A percentile compares a stretch with the other conserved stretches of the same genome.
These are phyloP conservation scores for Alternaria viburni DNA, from an alignment of 2,329 filamentous ascomycete species.

Conservation along the genomic window DNA sequence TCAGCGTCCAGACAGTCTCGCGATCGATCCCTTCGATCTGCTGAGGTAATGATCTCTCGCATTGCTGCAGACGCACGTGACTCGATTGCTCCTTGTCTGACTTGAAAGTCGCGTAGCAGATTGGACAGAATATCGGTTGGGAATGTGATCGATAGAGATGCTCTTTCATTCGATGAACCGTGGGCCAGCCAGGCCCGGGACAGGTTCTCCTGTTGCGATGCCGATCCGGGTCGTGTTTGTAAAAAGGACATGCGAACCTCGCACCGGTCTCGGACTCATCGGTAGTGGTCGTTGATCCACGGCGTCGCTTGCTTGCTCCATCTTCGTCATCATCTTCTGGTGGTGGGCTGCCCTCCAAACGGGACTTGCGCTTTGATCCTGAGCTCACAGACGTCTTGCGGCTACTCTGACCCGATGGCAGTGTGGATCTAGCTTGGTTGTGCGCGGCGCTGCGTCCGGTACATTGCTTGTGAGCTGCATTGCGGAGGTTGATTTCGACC, in stretches of 20 bases:
- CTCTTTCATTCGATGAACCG: slow-evolving; percentile 52
- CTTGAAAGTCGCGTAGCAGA: slow-evolving; percentile 49
- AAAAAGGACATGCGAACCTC: slow-evolving; percentile 51
- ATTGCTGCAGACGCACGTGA: slow-evolving; percentile 38
- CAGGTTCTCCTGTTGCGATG: slow-evolving; percentile 47
- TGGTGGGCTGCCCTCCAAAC: slow-evolving; percentile 24
- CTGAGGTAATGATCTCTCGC: slow-evolving; percentile 29
- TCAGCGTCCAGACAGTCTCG: slow-evolving; percentile 45
- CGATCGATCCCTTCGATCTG: slow-evolving; percentile 49
- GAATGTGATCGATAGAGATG: slow-evolving; percentile 51
- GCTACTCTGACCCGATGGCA: slow-evolving; percentile 9
- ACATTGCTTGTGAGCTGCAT: slow-evolving; percentile 34
- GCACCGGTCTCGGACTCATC: slow-evolving; percentile 34
- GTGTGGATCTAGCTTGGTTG: not conserved
- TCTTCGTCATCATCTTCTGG: slow-evolving; percentile 32
- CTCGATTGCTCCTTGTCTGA: slow-evolving; percentile 38
- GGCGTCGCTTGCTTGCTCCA: slow-evolving; percentile 31
- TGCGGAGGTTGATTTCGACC: slow-evolving; percentile 33
- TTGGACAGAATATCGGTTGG: slow-evolving; percentile 46
- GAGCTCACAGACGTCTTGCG: slow-evolving; percentile 22
- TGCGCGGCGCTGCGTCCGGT: slow-evolving; percentile 17
- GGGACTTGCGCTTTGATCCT: slow-evolving; percentile 31
- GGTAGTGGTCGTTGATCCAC: slow-evolving; percentile 31
- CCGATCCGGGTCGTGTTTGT: slow-evolving; percentile 48
- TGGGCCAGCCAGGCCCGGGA: slow-evolving; percentile 49